Evolutionary conservation across 495 filamentous ascomycete species (phyloP).

Genomic region (Xylona heveae): DNA sequence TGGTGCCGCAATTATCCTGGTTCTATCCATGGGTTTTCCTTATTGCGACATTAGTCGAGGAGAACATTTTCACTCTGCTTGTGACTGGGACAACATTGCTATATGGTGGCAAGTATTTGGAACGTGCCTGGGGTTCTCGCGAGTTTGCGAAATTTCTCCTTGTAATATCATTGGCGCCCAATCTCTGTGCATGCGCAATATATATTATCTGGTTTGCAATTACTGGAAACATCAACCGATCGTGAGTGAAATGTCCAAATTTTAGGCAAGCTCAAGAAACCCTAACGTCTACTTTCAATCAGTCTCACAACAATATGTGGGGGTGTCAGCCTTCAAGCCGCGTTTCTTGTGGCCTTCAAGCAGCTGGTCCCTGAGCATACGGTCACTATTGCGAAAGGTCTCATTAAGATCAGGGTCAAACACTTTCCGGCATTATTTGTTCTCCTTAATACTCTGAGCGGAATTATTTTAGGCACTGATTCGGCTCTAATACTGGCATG

Average conservation of each 20-base stretch:
- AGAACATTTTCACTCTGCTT: slow-evolving; percentile 71
- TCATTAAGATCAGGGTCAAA: slow-evolving; percentile 78
- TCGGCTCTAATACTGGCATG: slow-evolving; percentile 64
- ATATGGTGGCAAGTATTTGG: slow-evolving; percentile 86
- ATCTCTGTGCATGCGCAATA: slow-evolving; percentile 46
- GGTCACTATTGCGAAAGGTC: slow-evolving; percentile 73
- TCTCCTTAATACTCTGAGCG: slow-evolving; percentile 49
- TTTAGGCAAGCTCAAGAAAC: background rate
- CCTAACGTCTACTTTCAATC: slow-evolving; percentile 2
- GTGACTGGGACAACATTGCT: slow-evolving; percentile 68
- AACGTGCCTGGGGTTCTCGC: slow-evolving; percentile 83
- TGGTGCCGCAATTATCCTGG: slow-evolving; percentile 63
- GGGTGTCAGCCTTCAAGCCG: slow-evolving; percentile 71
- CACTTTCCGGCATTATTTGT: slow-evolving; percentile 87
- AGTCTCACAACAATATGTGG: slow-evolving; percentile 68
- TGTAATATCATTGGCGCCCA: slow-evolving; percentile 57
- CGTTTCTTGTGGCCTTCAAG: slow-evolving; percentile 94
- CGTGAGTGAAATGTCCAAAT: slow-evolving; percentile 30
- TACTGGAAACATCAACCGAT: slow-evolving; percentile 39
- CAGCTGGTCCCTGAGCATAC: slow-evolving; percentile 96
- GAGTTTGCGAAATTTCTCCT: slow-evolving; percentile 86
- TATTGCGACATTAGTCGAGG: slow-evolving; percentile 74
- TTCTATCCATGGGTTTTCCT: slow-evolving; percentile 87
- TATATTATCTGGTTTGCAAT: slow-evolving; percentile 53
- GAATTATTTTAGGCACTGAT: slow-evolving; percentile 64